These are phyloP conservation scores for Gracilariopsis chorda DNA, from an alignment of 23 red algal species.

Conservation along the genomic window DNA sequence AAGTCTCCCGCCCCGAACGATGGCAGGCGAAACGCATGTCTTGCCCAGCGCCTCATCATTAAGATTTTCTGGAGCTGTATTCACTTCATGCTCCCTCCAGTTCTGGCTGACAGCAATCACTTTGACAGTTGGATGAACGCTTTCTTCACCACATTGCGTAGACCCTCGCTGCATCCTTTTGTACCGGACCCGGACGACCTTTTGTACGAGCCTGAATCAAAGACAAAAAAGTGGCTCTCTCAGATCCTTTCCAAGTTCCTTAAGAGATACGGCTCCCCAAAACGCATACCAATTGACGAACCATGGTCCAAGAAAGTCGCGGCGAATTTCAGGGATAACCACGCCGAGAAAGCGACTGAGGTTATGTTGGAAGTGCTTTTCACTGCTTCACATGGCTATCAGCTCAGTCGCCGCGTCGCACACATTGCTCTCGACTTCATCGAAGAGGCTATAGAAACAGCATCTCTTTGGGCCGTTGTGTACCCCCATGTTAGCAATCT, in stretches of 20 bases:
- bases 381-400: constrained; percentile 20
- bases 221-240: constrained; percentile 72
- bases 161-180: constrained; percentile 2
- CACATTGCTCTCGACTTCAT: constrained; percentile 78
- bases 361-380: constrained; percentile 56
- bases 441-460: constrained; percentile 61
- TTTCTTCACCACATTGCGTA: constrained; percentile 31
- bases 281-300: constrained; percentile 49
- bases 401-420: constrained; percentile 60
- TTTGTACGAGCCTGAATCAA: constrained; percentile 45
- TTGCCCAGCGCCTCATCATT: constrained; percentile 47
- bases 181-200: constrained; percentile 32
- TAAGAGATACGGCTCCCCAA: constrained; percentile 54
- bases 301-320: constrained; percentile 37
- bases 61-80: constrained; percentile 71
- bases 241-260: constrained; percentile 56
- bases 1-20: constrained; percentile 12
- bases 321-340: constrained; percentile 21
- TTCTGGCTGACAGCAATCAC: constrained; percentile 4
- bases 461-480: constrained; percentile 57
- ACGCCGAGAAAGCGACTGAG: constrained; percentile 36
- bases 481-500: constrained; percentile 55
- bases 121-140: constrained; percentile 39
- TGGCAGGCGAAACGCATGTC: constrained; percentile 13
- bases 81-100: constrained; percentile 60